Evolutionary conservation across 352 stramenopile genomes (phyloP), one percentile per base, ranked within the genome.

Genomic region (Globisporangium polare): DNA sequence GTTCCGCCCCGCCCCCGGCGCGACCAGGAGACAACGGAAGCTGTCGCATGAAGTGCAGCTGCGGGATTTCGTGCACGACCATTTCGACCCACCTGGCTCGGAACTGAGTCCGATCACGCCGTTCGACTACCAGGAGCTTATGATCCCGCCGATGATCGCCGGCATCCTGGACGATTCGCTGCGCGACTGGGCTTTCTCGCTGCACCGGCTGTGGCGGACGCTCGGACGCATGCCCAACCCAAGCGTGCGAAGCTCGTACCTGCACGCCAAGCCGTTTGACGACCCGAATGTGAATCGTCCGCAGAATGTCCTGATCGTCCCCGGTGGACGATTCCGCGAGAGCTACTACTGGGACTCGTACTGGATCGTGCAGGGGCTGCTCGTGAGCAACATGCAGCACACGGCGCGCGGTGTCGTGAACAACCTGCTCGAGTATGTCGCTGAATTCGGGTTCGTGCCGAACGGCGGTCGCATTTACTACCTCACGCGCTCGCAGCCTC

Each of bases 281-380:
- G 59, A 77, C 51, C 56, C 62, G 31, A 63, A 66, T 47, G 58
- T 78, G 39, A 58, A 71, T 13, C 75, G 67, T 29, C 58, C 68
- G 39, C 75, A 76, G 43, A 83, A 89, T 39, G 73, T 93, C 27
- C 63, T 97, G 41, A 89, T 97, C 45, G 83, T 97, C 0, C 90
- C 89, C 7, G 92, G 90, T 20, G 92, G 88, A 5, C 78, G 92
- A n/a, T 98, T 98, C 65, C 82, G 89, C 10, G 92, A 98, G 68
- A 88, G 73, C 42, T 98, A 97, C 73, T 97, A 97, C 68, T 97
- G 92, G 92, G 92, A 98, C 63, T 92, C 82, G 59, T 97, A 92
- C 71, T 98, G 92, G 92, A 97, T 97, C 54, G 80, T 97, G 10
- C 67, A 91, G 56, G 89, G 90, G 0, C 72, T 97, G 5, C 67